A percentile compares a stretch with the other conserved stretches of the same genome.
Conservation (phyloP, 441 rosid genomes). For the Manihot esculenta region DNA sequence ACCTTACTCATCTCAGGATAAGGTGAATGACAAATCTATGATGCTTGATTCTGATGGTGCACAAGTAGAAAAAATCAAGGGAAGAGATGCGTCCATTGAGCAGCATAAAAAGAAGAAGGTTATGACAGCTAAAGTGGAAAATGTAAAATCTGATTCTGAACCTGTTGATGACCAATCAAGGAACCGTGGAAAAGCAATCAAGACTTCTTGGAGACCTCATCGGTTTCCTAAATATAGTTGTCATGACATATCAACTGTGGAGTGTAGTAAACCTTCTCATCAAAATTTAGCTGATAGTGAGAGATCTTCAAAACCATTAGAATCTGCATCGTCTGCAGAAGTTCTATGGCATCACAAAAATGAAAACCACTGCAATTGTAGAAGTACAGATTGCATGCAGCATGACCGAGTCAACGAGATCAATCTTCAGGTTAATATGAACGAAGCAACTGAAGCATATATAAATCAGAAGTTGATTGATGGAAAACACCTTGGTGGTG, state of each 20-base stretch:
- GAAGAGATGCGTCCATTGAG: conserved; percentile 34
- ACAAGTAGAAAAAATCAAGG: conserved; percentile 27
- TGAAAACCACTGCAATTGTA: conserved; percentile 24
- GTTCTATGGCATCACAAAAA: conserved; percentile 20
- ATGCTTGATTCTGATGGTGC: conserved; percentile 18
- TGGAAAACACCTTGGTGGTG: conserved; percentile 27
- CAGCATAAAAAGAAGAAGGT: conserved; percentile 38
- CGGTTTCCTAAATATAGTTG: conserved; percentile 34
- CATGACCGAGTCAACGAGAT: conserved; percentile 29
- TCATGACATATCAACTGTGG: conserved; percentile 31
- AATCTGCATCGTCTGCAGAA: conserved; percentile 16
- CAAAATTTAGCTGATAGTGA: conserved; percentile 21
- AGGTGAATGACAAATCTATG: conserved; percentile 15
- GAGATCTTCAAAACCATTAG: conserved; percentile 23
- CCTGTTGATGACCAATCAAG: conserved; percentile 25
- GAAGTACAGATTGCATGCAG: conserved; percentile 15
- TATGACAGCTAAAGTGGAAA: conserved; percentile 30
- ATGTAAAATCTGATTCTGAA: conserved; percentile 35
- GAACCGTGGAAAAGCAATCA: conserved; percentile 33
- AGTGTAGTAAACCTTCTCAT: conserved; percentile 20
- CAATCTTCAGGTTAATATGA: conserved; percentile 46
- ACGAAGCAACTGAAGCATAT: conserved; percentile 60
- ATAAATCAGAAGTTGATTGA: conserved; percentile 47
- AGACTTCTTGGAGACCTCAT: conserved; percentile 30
- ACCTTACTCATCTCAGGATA: conserved; percentile 30